phyloP scores from a whole-genome alignment of 257 asterid species.

The Solanum virginianum region DNA sequence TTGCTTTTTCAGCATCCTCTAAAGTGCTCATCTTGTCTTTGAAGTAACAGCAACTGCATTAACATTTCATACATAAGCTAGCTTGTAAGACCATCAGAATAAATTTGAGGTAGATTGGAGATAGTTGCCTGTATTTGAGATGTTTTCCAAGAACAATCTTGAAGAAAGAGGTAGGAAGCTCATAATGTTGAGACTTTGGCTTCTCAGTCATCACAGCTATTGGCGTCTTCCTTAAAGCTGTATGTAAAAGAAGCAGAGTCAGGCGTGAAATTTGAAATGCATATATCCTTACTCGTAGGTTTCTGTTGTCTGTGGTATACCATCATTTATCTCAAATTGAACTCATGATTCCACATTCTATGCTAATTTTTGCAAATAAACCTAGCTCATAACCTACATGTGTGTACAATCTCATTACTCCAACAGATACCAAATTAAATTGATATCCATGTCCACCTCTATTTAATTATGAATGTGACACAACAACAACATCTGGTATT shows the following conservation, averaged over 20 bases:
- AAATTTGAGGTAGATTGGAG: too few species aligned
- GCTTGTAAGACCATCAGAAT: not conserved
- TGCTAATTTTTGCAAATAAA: too few species aligned
- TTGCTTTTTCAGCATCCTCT: conserved; percentile 88
- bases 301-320: not conserved
- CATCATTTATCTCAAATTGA: not conserved
- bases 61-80: not conserved
- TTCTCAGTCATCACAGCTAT: conserved; percentile 73
- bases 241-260: conserved; percentile 25
- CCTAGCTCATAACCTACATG: too few species aligned
- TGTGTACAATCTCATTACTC: too few species aligned
- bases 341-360: too few species aligned
- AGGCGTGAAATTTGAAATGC: not conserved
- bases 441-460: too few species aligned
- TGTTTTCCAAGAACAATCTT: conserved; percentile 82
- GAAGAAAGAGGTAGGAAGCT: conserved; percentile 88
- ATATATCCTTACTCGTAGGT: too few species aligned
- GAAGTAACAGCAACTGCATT: conserved; percentile 68
- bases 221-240: conserved; percentile 82
- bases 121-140: conserved; percentile 65
- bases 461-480: too few species aligned
- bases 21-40: conserved; percentile 47
- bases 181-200: conserved; percentile 80
- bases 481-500: too few species aligned
- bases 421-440: too few species aligned